These are phyloP conservation scores for Rhodosporidiobolus odoratus DNA, from an alignment of 768 basidiomycete species.

Conservation along the genomic window DNA sequence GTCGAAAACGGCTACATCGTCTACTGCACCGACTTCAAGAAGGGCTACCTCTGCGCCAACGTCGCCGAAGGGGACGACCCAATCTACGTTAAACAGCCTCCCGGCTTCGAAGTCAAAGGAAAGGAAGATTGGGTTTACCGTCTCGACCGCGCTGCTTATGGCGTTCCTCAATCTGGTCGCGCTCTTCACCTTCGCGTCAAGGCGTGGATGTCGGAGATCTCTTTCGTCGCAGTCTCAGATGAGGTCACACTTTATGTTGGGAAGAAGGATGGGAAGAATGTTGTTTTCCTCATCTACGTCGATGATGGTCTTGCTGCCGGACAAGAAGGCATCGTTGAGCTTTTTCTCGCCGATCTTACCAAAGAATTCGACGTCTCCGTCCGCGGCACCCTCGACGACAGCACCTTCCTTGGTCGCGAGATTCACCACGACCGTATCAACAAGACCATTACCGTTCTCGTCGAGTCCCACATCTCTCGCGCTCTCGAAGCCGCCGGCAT, in stretches of 20 bases:
- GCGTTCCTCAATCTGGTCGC: background rate
- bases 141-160: background rate
- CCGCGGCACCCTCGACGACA: constrained; percentile 36
- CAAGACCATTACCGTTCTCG: background rate
- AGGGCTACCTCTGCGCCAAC: background rate
- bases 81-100: background rate
- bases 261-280: background rate
- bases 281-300: constrained; percentile 15
- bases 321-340: constrained; percentile 40
- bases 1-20: background rate
- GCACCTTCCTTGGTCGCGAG: background rate
- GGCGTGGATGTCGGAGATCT: background rate
- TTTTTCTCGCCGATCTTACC: background rate
- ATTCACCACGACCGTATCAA: background rate
- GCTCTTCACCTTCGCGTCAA: background rate
- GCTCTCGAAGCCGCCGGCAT: background rate
- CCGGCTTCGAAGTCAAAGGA: background rate
- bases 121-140: background rate
- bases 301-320: constrained; percentile 1
- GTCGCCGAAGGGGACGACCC: background rate
- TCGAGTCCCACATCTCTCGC: background rate
- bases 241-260: background rate
- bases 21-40: background rate
- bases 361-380: constrained; percentile 40
- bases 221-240: background rate